Evolutionary conservation across 2,329 filamentous ascomycete species (phyloP), one percentile per base, ranked within the genome.

Genomic region (Aureobasidium sp.): DNA sequence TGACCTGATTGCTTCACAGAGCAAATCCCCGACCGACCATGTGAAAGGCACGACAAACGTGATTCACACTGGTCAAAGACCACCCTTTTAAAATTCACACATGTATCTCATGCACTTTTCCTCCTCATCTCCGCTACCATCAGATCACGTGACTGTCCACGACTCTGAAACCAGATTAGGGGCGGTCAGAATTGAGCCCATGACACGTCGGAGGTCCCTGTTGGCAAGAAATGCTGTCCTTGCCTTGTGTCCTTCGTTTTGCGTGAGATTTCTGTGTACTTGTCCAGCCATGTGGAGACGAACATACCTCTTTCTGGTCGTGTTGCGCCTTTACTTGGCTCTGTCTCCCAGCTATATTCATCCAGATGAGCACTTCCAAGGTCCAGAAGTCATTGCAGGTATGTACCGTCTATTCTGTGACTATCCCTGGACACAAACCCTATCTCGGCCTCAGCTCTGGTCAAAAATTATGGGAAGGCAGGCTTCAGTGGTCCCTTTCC

Each of bases 311-410:
- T 73, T 94, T 54, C 78, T 98, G 63, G 78, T 95, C 64, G 75
- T 93, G 61, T 81, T 95, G 64, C 86, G 93, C 70, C 79, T 97
- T 65, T 97, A 91, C 80, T 91, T 97, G 69, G 91, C 93, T 56
- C 74, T 97, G 59, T 90, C 86, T 58, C 88, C 93, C 55, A 97
- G 91, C 76, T 98, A 98, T 70, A 81, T 98, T 41, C 93, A 98
- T 70, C 93, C 93, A 4, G 93, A 98, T 74, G 93, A 98, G 78
- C 93, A 97, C 75, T 98, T 98, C 65, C 93, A 98, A 73, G 93
- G 93, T 30, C 93, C 93, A 14, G 93, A 98, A 75, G 85, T 97
- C 59, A 93, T 97, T 65, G 90, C 91, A 65, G 91, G 91, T 96
- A 81, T 61, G 84, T 73, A 37, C 17, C 11, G 25, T 24, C 35